Conservation (phyloP, 2,329 filamentous ascomycete genomes). For the Chaetoscypha palmicola region DNA sequence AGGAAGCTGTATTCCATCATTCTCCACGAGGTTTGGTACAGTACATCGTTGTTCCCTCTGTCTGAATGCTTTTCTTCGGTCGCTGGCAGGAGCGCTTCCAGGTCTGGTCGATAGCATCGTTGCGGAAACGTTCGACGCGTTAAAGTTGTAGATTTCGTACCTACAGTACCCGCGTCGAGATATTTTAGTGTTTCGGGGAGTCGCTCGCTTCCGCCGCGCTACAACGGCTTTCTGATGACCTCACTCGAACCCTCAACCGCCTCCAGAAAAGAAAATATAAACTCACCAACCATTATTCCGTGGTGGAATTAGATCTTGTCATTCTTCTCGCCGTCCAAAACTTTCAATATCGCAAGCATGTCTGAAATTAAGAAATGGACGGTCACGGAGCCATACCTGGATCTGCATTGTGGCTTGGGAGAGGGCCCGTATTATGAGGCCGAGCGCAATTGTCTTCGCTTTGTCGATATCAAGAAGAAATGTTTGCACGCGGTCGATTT, state of each 20-base stretch:
- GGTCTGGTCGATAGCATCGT: too few species aligned
- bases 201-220: conserved; percentile 2
- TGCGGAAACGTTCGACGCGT: too few species aligned
- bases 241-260: not conserved
- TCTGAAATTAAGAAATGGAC: conserved; percentile 36
- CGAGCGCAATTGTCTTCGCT: conserved; percentile 58
- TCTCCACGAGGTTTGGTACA: too few species aligned
- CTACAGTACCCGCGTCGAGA: too few species aligned
- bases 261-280: conserved; percentile 2
- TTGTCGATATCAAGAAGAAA: conserved; percentile 76
- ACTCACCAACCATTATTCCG: conserved; percentile 4
- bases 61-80: too few species aligned
- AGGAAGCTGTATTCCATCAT: too few species aligned
- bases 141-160: too few species aligned
- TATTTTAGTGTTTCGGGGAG: too few species aligned
- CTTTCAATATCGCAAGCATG: conserved; percentile 6
- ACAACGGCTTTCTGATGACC: too few species aligned
- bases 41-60: too few species aligned
- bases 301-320: conserved; percentile 14
- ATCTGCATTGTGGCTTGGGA: conserved; percentile 58
- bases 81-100: too few species aligned
- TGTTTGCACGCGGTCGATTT: conserved; percentile 67
- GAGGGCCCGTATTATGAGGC: conserved; percentile 71
- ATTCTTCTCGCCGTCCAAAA: conserved; percentile 8
- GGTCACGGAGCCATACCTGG: conserved; percentile 45